Evolutionary conservation across 2,329 filamentous ascomycete species (phyloP), one percentile per base, ranked within the genome.

Genomic region (Metarhizium sp.): DNA sequence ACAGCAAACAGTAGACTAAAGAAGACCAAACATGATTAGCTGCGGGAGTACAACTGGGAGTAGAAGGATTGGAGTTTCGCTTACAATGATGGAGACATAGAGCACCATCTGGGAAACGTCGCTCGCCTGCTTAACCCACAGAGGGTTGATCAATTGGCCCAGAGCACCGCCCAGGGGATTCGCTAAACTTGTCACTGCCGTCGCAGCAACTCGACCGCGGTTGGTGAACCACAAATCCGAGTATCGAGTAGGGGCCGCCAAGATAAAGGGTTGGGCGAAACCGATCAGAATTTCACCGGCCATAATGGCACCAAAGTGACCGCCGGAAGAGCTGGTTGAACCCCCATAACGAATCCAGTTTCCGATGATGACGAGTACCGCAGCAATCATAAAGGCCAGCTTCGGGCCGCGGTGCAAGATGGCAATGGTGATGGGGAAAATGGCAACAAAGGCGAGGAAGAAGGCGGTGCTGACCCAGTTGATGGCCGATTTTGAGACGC

Each of bases 201-300:
- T 97, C 18, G 92, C 92, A 54, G 87, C 86, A 13, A 96, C 88
- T 54, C 94, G 83, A 7, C 92, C 92, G 11, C 78, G 75, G 63
- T 88, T 85, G 2, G 90, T 92, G 72, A 97, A 97, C 94, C 94
- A 97, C 57, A 96, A 75, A 67, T 96, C 92, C 54, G 89, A 94
- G 71, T 95, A 99, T 59, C 90, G 79, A 0, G 94, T 92, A 0
- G 94, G 92, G 0, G 92, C 90, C 6, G 87, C 85, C 10, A 97
- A 81, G 13, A 95, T 90, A 69, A 97, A 97, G 0, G 94, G 92
- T 67, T 99, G 94, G 1, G 90, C 85, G 43, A 96, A 78, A 1
- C 92, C 94, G 53, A 88, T 90, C 58, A 99, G 69, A 67, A 97
- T 87, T 73, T 97, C 92, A 4, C 92, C 92, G 62, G 95, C 85